Evolutionary conservation across 202 grass and related monocot species (phyloP).

Genomic region (Miscanthus sacchariflorus): DNA sequence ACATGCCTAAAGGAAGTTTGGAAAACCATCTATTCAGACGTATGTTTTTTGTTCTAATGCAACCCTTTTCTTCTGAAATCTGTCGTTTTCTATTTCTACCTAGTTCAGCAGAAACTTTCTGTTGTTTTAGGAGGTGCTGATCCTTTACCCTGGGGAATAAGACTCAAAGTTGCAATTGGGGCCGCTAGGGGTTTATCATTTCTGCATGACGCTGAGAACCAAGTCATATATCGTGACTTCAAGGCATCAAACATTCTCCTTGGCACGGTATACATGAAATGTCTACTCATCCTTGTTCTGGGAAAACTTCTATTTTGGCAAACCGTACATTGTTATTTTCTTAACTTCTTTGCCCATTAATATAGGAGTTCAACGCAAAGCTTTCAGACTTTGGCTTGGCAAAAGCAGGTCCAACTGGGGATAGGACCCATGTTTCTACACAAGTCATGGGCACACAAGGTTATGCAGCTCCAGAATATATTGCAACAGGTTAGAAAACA

Average conservation of each 20-base stretch:
- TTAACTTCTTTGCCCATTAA: conserved; percentile 29
- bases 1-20: conserved; percentile 88
- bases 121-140: conserved; percentile 60
- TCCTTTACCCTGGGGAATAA: conserved; percentile 73
- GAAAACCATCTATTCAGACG: conserved; percentile 93
- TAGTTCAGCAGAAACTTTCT: conserved; percentile 22
- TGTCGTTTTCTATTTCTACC: conserved; percentile 5
- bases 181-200: conserved; percentile 80
- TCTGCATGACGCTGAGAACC: conserved; percentile 74
- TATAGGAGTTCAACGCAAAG: conserved; percentile 80
- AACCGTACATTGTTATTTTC: not conserved
- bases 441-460: conserved; percentile 90
- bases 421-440: conserved; percentile 91
- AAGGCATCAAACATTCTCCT: conserved; percentile 91
- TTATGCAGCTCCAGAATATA: conserved; percentile 94
- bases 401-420: conserved; percentile 89
- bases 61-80: not conserved
- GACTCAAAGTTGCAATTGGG: conserved; percentile 85
- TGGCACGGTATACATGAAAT: conserved; percentile 57
- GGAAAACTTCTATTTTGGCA: not conserved
- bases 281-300: not conserved
- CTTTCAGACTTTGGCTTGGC: conserved; percentile 93
- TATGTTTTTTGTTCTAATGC: conserved; percentile 41
- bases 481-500: conserved; percentile 71
- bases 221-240: conserved; percentile 89